Evolutionary conservation across 208 protist genomes (phyloP).

Genomic region (Acanthamoeba triangularis): DNA sequence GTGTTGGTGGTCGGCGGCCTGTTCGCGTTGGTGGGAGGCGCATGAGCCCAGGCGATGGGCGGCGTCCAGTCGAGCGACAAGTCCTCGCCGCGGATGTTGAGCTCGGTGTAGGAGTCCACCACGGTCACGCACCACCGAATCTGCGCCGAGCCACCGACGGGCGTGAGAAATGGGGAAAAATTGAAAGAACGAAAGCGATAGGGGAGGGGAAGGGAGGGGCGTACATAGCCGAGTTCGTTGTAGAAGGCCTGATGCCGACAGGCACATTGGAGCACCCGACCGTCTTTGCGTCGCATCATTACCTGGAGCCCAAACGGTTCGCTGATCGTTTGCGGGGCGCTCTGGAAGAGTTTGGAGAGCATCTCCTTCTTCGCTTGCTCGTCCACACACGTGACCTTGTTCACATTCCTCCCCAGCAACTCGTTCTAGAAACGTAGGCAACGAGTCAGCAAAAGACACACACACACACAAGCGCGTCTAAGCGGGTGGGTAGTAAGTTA

Average conservation of each 20-base stretch:
- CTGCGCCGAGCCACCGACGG: not conserved
- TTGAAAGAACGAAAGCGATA: not conserved
- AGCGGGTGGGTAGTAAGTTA: not conserved
- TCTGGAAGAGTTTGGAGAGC: slow-evolving; percentile 51
- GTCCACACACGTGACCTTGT: slow-evolving; percentile 30
- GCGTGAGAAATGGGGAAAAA: not conserved
- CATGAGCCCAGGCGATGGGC: not conserved
- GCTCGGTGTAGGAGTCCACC: slow-evolving; percentile 39
- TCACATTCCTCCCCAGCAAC: slow-evolving; percentile 9
- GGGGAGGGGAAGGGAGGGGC: not conserved
- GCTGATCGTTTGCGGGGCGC: slow-evolving; percentile 64
- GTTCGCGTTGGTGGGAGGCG: not conserved
- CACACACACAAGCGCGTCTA: not conserved
- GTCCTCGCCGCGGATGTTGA: slow-evolving; percentile 11
- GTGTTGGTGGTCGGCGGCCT: not conserved
- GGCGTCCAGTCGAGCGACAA: slow-evolving; percentile 13
- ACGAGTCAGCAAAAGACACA: not conserved
- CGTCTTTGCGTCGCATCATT: slow-evolving; percentile 49
- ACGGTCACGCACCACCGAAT: slow-evolving; percentile 47
- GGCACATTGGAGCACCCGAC: not conserved
- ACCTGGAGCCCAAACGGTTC: slow-evolving; percentile 45
- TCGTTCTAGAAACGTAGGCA: slow-evolving; percentile 20
- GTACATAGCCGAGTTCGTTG: slow-evolving; percentile 59
- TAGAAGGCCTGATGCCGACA: slow-evolving; percentile 46
- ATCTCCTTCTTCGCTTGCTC: slow-evolving; percentile 6